phyloP scores from a whole-genome alignment of 2,329 filamentous ascomycete species.

The Fusarium decemcellulare region DNA sequence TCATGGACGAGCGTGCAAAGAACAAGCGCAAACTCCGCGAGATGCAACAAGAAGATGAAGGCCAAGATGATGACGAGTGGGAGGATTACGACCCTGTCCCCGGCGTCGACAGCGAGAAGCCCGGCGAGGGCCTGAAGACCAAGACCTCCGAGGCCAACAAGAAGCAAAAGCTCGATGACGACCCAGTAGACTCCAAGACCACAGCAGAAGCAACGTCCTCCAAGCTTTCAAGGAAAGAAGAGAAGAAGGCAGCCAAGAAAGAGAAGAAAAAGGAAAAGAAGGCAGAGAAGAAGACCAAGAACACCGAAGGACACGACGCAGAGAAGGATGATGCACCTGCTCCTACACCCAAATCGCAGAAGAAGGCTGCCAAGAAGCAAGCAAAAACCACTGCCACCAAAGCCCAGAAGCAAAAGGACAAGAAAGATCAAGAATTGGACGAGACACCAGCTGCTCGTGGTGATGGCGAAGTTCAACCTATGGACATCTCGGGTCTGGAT shows the following conservation, averaged over 20 bases:
- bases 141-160: constrained; percentile 65
- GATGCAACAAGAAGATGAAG: constrained; percentile 64
- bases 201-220: constrained; percentile 62
- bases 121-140: constrained; percentile 74
- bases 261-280: constrained; percentile 61
- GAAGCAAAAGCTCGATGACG: constrained; percentile 62
- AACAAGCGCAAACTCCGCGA: constrained; percentile 87
- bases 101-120: constrained; percentile 72
- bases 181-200: constrained; percentile 42
- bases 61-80: constrained; percentile 61
- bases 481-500: constrained; percentile 48
- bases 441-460: constrained; percentile 17
- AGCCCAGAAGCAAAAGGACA: constrained; percentile 38
- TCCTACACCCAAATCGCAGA: constrained; percentile 42
- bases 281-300: constrained; percentile 60
- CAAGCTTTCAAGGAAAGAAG: constrained; percentile 67
- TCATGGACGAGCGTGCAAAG: constrained; percentile 84
- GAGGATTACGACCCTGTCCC: constrained; percentile 61
- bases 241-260: constrained; percentile 65
- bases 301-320: constrained; percentile 51
- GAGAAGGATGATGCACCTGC: constrained; percentile 47
- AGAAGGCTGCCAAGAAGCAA: constrained; percentile 48
- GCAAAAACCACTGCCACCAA: constrained; percentile 34
- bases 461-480: constrained; percentile 39
- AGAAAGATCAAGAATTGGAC: constrained; percentile 25